Evolutionary conservation across 345 rosid genomes (phyloP), one percentile per base, ranked within the genome.

Genomic region (Dipteronia sinensis): DNA sequence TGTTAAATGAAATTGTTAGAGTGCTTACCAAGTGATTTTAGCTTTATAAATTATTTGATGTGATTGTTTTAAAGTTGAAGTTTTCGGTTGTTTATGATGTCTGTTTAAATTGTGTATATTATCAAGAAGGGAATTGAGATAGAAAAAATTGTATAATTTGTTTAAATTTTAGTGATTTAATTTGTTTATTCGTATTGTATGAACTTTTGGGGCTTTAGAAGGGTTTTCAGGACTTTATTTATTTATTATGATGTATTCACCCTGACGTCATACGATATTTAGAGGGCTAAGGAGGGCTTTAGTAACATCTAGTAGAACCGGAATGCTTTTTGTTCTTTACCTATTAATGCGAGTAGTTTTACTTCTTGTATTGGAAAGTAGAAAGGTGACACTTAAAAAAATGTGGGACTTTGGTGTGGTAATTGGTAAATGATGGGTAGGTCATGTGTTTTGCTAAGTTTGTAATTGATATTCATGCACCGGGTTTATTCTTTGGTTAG

Each of bases 11-110:
- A 46, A 31, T 46, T 25, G 20, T 10, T 19, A 17, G 49, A 64
- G 71, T 61, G 47, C 7, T 69, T 74, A 38, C 47, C 2, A 31
- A 58, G 65, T 27, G 68, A n/a, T 73, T 73, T 20, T 67, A 47
- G 31, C 55, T 49, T 13, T 27, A 62, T 64, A 6, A 73, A 27
- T 16, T 69, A 46, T 5, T 25, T 47, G 20, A 12, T 7, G 11
- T 70, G 40, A 49, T 56, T 70, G 42, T 70, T 70, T 68, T 46
- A 46, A 22, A 27, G 51, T 70, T 8, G 29, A 70, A 51, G 20
- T 15, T 49, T 70, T 49, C 12, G 61, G 8, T 53, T 16, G 34
- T 12, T 71, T 69, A 49, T 23, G 72, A 47, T 46, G 56, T 38
- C 20, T 69, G 51, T 69, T 68, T 23, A 69, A 47, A 47, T 47